Evolutionary conservation across 1,284 basidiomycete genomes (phyloP), one percentile per base, ranked within the genome.

Genomic region (Trametes pubescens): DNA sequence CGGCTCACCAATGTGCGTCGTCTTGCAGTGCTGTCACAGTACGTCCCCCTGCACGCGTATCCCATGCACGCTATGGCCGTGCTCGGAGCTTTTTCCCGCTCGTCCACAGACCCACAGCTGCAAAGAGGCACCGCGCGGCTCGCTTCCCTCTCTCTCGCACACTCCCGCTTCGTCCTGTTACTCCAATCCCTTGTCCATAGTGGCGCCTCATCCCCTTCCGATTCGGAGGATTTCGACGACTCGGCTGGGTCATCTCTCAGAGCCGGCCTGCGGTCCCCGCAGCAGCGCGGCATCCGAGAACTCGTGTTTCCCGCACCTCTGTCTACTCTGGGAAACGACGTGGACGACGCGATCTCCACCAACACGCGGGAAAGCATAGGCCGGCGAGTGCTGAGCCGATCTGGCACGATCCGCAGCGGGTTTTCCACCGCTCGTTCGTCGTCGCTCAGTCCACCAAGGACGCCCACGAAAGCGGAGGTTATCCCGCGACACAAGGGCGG

Each of bases 131-230:
- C 82, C 1, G 61, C 75, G 13, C 80, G 78, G 44, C 77, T 89
- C 32, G 77, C 81, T 29, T 73, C 79, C 1, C 77, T 90, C 18
- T 78, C 86, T 1, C 82, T 82, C 24, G 83, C 86, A 0, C 89
- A 93, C 71, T 89, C 90, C 14, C 86, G 90, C n/a, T 84, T 90
- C 68, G 87, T 92, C 24, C 82, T 93, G 11, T 78, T 91, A 13
- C 77, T 93, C 7, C 91, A 92, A 68, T 85, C 89, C 5, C 78
- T 90, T 37, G 87, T 88, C 0, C 87, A 91, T 72, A 86, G 86
- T 64, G 84, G 78, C 8, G 78, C 83, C 1, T 67, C 83, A 16
- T 79, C 80, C 24, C 72, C 79, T 0, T 64, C 63, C 24, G 69
- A 70, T 29, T 51, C 57, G 4, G 86, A 85, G 6, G 75, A 79